phyloP scores from a whole-genome alignment of 2,329 filamentous ascomycete species.

The Chaetomium strumarium region DNA sequence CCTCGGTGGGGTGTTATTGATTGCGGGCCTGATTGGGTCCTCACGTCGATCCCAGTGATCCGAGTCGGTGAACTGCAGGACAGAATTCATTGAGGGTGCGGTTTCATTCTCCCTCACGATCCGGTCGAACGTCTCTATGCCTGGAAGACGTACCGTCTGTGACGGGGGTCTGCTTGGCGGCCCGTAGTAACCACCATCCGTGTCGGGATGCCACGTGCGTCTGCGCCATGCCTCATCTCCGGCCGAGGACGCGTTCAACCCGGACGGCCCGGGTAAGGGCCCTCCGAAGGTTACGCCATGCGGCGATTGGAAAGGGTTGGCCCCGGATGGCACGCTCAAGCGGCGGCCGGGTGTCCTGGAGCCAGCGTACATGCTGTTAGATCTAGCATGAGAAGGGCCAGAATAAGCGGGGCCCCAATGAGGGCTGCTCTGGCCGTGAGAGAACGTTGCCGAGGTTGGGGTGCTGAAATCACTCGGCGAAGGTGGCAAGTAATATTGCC shows the following conservation, averaged over 20 bases:
- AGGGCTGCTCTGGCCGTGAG: constrained; percentile 69
- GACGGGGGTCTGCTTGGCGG: constrained; percentile 58
- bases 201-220: constrained; percentile 87
- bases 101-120: constrained; percentile 49
- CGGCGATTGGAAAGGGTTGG: constrained; percentile 66
- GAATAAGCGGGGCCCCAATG: constrained; percentile 67
- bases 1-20: constrained; percentile 46
- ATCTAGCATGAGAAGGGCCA: constrained; percentile 59
- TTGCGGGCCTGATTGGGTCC: constrained; percentile 61
- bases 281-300: constrained; percentile 52
- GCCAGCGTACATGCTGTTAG: constrained; percentile 66
- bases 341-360: constrained; percentile 64
- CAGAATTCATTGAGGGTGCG: constrained; percentile 55
- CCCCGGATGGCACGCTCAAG: constrained; percentile 73
- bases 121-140: constrained; percentile 88
- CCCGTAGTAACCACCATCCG: constrained; percentile 51
- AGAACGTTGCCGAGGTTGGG: constrained; percentile 77
- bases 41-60: constrained; percentile 63
- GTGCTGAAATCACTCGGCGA: constrained; percentile 74
- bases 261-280: constrained; percentile 47
- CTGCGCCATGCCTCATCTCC: constrained; percentile 73
- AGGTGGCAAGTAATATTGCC: constrained; percentile 59
- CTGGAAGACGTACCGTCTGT: constrained; percentile 65
- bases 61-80: constrained; percentile 71
- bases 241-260: constrained; percentile 51